Conservation (phyloP, 108 stramenopile genomes). For the Parietichytrium sp. region DNA sequence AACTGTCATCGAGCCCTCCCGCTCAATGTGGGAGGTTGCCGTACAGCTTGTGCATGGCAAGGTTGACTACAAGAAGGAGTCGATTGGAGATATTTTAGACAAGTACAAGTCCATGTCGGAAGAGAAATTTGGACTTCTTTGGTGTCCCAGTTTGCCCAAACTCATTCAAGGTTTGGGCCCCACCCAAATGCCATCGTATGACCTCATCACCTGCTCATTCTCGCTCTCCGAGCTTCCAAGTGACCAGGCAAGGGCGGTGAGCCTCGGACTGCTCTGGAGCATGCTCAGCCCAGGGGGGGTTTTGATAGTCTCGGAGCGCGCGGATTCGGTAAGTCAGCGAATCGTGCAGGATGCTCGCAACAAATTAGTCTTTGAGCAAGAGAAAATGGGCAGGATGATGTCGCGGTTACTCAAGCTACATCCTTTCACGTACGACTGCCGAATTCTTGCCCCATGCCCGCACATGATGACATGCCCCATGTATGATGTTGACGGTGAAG, state of each 20-base stretch:
- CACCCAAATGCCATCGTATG: background rate
- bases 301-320: background rate
- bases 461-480: slow-evolving; percentile 10
- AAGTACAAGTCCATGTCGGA: background rate
- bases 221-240: background rate
- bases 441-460: slow-evolving; percentile 1
- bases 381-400: background rate
- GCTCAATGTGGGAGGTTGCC: slow-evolving; percentile 34
- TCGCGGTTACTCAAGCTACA: background rate
- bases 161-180: slow-evolving; percentile 2
- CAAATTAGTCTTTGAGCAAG: background rate
- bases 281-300: slow-evolving; percentile 20
- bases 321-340: background rate
- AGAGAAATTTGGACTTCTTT: background rate
- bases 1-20: background rate
- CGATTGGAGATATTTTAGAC: background rate
- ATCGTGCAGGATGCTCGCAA: slow-evolving; percentile 14
- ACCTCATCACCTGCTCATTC: slow-evolving; percentile 9
- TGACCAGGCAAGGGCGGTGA: background rate
- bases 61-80: background rate
- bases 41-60: background rate
- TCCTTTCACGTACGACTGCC: background rate
- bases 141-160: slow-evolving; percentile 3
- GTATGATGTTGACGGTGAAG: too few relatives aligned
- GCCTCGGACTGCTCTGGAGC: background rate